These are phyloP conservation scores for Saccharomycopsis babjevae DNA, from an alignment of 805 yeast genomes.

Conservation along the genomic window DNA sequence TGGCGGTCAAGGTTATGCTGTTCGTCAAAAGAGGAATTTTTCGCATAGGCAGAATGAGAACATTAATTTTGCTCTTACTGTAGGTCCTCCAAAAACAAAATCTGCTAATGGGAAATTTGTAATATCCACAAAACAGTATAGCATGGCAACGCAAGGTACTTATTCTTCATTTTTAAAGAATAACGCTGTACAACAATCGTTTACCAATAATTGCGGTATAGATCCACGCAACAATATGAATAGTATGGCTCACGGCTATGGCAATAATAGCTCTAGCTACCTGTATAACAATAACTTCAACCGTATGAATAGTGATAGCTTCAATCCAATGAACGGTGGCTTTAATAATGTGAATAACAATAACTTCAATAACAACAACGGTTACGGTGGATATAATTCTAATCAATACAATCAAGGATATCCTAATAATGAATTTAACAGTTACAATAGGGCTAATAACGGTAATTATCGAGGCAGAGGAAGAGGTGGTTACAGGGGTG, in stretches of 20 bases:
- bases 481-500: slow-evolving; percentile 19
- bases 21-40: slow-evolving; percentile 23
- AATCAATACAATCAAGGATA: slow-evolving; percentile 20
- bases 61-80: slow-evolving; percentile 18
- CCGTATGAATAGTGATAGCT: background rate
- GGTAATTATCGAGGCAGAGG: slow-evolving; percentile 14
- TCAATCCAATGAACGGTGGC: background rate
- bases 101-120: slow-evolving; percentile 4
- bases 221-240: slow-evolving; percentile 20
- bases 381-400: background rate
- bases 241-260: slow-evolving; percentile 4
- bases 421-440: slow-evolving; percentile 26
- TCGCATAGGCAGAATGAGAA: slow-evolving; percentile 17
- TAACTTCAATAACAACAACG: background rate
- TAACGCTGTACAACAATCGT: background rate
- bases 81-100: slow-evolving; percentile 16
- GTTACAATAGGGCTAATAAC: slow-evolving; percentile 19
- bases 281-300: slow-evolving; percentile 9
- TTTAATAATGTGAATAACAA: background rate
- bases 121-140: background rate
- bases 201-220: slow-evolving; percentile 22
- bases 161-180: background rate
- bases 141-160: slow-evolving; percentile 9
- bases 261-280: slow-evolving; percentile 20
- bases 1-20: slow-evolving; percentile 28